phyloP scores from a whole-genome alignment of 192 early-diverging fungal genomes.

The Jimgerdemannia lactiflua region DNA sequence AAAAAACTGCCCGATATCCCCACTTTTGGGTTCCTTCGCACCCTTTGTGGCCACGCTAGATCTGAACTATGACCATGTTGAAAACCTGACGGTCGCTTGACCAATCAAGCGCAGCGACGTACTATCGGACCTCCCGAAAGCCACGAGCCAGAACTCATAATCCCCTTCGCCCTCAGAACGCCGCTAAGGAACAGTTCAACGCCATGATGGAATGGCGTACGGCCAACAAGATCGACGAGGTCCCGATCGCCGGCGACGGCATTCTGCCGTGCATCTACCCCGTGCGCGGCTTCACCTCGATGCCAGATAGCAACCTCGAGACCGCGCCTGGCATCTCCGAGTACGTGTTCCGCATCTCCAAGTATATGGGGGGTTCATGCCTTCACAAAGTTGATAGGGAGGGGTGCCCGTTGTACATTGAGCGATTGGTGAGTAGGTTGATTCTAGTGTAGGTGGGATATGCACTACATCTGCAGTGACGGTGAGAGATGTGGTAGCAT shows the following conservation, averaged over 20 bases:
- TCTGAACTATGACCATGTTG: too few species aligned
- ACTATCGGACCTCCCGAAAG: slow-evolving; percentile 8
- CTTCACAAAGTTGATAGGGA: slow-evolving; percentile 89
- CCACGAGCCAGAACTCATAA: too few species aligned
- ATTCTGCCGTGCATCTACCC: slow-evolving; percentile 59
- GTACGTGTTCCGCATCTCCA: slow-evolving; percentile 56
- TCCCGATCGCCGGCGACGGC: slow-evolving; percentile 59
- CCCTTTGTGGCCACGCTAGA: too few species aligned
- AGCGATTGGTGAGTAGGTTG: slow-evolving; percentile 65
- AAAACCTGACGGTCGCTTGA: background rate
- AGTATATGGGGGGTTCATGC: slow-evolving; percentile 67
- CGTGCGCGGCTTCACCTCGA: slow-evolving; percentile 59
- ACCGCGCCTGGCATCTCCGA: slow-evolving; percentile 56
- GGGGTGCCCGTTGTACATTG: slow-evolving; percentile 90
- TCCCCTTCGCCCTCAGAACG: slow-evolving; percentile 40
- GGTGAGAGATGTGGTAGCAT: too few species aligned
- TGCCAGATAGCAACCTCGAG: slow-evolving; percentile 65
- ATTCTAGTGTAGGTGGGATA: too few species aligned
- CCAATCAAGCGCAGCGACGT: background rate
- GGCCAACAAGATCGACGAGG: slow-evolving; percentile 50
- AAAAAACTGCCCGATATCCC: too few species aligned
- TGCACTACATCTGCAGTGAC: too few species aligned
- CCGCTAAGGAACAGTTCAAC: slow-evolving; percentile 54
- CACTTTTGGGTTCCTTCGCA: too few species aligned
- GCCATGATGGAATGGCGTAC: slow-evolving; percentile 63